Evolutionary conservation across 108 stramenopile genomes (phyloP), one percentile per base, ranked within the genome.

Genomic region (Cyclotella atomus): DNA sequence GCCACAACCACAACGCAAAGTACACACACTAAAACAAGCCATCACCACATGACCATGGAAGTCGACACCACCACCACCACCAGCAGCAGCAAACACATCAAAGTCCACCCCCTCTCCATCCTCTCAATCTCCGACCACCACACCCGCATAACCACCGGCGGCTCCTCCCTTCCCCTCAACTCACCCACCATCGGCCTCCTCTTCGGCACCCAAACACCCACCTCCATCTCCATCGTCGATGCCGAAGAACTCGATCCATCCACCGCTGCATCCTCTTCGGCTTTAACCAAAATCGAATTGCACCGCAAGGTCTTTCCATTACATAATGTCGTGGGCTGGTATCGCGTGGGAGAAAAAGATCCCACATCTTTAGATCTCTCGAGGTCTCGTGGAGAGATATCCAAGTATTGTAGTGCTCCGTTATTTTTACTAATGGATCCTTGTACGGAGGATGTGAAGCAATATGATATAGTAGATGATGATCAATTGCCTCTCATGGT

Each of bases 51-150:
- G n/a, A 59, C 32, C 25, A 59, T 59, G 56, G 56, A 59, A 59
- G 15, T 59, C 32, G 56, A 59, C 12, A 33, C 56, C 12, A 15
- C 56, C 25, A 17, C 32, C 14, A 33, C 56, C 28, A 0, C 56
- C n/a, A n/a, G n/a, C 2, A 10, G 30, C 29, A n/a, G 30, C 56
- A 59, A 68, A 35, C 27, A n/a, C 6, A 71, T 82, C 64, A 82
- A 82, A 60, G 61, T 68, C 43, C 81, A 77, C 49, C 76, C 81
- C 45, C 84, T 94, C 34, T 87, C 93, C 41, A 82, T 94, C 65
- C 89, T 94, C 34, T 83, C 88, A 60, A 94, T 94, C 75, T 87
- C 89, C 23, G 93, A 94, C 70, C 93, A 94, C 54, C 91, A 89
- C 68, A 94, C 93, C 8, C 87, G 91, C 19, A 83, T 94, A 45